These are phyloP conservation scores for Cyberlindnera nakhonratchasimensis DNA, from an alignment of 805 yeast genomes.

Conservation along the genomic window DNA sequence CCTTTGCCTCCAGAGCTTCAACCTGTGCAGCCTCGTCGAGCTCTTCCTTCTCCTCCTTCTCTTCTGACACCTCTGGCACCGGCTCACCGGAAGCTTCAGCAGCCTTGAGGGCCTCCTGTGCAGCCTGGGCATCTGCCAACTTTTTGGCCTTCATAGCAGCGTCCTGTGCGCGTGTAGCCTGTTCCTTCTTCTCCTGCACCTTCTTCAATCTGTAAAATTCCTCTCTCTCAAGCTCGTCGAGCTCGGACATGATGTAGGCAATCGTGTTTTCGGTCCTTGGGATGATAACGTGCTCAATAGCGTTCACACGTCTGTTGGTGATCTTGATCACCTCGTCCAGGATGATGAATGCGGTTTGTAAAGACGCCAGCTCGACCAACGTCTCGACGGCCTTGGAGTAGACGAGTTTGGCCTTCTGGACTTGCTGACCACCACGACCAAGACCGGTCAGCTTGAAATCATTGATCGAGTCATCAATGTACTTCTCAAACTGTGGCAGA, in stretches of 20 bases:
- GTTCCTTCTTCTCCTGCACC: slow-evolving; percentile 42
- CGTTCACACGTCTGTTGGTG: slow-evolving; percentile 96
- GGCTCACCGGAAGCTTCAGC: slow-evolving; percentile 11
- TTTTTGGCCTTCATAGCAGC: slow-evolving; percentile 31
- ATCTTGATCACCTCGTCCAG: slow-evolving; percentile 97
- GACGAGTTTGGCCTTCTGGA: slow-evolving; percentile 88
- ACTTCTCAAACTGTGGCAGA: slow-evolving; percentile 88
- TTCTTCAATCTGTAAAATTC: slow-evolving; percentile 95
- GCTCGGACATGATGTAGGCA: slow-evolving; percentile 85
- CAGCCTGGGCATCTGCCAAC: slow-evolving; percentile 27
- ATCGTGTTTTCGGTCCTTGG: slow-evolving; percentile 98
- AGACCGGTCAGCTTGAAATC: slow-evolving; percentile 96
- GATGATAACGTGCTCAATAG: slow-evolving; percentile 96
- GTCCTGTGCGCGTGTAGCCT: slow-evolving; percentile 29
- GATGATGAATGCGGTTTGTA: slow-evolving; percentile 95
- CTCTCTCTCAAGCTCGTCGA: slow-evolving; percentile 97
- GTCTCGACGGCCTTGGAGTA: slow-evolving; percentile 97
- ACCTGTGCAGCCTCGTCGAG: slow-evolving; percentile 21
- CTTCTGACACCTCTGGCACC: neutral
- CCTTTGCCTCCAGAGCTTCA: slow-evolving; percentile 16
- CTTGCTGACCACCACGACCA: slow-evolving; percentile 98
- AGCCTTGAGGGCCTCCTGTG: slow-evolving; percentile 2
- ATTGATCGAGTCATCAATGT: slow-evolving; percentile 77
- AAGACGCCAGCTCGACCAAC: slow-evolving; percentile 88
- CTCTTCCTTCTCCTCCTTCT: slow-evolving; percentile 15